A percentile compares a stretch with the other conserved stretches of the same genome.
These are phyloP conservation scores for Crataegus laevigata DNA, from an alignment of 306 rosid genomes.

Conservation along the genomic window DNA sequence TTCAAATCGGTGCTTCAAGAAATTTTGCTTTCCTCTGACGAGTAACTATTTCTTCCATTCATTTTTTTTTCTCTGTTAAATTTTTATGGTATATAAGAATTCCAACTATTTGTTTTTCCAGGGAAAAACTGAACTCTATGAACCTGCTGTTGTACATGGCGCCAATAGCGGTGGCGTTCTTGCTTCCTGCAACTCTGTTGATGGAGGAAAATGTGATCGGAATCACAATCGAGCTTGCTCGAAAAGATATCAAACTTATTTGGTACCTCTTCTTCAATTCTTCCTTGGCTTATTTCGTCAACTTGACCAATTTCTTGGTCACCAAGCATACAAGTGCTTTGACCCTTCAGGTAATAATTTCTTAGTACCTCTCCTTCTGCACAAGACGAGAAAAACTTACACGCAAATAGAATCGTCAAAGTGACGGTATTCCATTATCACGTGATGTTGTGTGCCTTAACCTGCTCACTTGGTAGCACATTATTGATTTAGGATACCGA, in stretches of 20 bases:
- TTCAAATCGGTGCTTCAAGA: slow-evolving; percentile 21
- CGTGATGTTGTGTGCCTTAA: too few species aligned
- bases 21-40: slow-evolving; percentile 22
- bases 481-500: neutral
- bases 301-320: slow-evolving; percentile 55
- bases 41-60: neutral
- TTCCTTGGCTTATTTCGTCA: slow-evolving; percentile 21
- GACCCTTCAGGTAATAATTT: slow-evolving; percentile 20
- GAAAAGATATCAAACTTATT: slow-evolving; percentile 11
- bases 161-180: slow-evolving; percentile 12
- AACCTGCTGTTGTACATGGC: slow-evolving; percentile 29
- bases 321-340: slow-evolving; percentile 42
- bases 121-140: slow-evolving; percentile 18
- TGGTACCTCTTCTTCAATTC: slow-evolving; percentile 31
- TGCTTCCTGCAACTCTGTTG: slow-evolving; percentile 18
- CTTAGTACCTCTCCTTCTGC: neutral
- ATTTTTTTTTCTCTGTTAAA: too few species aligned
- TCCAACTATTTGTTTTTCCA: neutral
- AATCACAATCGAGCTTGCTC: slow-evolving; percentile 13
- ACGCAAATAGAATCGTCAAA: neutral
- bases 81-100: neutral
- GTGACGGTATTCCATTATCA: neutral
- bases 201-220: slow-evolving; percentile 20
- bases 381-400: neutral
- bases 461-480: neutral